These are phyloP conservation scores for Setaria italica DNA, from an alignment of 202 grass and related monocot genomes.

Conservation along the genomic window DNA sequence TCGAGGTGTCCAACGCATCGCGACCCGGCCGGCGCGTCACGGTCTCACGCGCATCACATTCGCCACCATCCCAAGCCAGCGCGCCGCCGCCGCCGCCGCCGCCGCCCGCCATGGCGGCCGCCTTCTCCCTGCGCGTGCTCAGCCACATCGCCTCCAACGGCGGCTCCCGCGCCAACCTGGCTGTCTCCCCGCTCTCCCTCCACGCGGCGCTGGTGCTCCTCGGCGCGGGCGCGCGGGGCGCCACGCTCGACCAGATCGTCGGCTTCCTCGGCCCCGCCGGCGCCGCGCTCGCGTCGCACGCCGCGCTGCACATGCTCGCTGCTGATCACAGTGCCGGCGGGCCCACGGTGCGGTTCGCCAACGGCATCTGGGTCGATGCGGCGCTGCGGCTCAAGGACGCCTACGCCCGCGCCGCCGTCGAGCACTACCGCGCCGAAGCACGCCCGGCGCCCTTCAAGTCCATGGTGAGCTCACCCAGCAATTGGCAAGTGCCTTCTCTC, in stretches of 20 bases:
- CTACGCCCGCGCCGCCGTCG: slow-evolving; percentile 45
- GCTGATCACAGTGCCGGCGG: slow-evolving; percentile 29
- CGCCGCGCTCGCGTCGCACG: slow-evolving; percentile 45
- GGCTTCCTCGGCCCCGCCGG: slow-evolving; percentile 50
- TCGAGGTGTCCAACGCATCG: slow-evolving; percentile 8
- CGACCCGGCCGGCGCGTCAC: neutral
- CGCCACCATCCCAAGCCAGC: neutral
- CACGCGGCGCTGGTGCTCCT: slow-evolving; percentile 53
- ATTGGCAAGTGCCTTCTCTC: neutral
- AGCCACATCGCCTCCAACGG: slow-evolving; percentile 23
- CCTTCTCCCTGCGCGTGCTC: slow-evolving; percentile 53
- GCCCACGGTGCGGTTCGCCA: slow-evolving; percentile 56
- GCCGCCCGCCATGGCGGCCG: slow-evolving; percentile 24
- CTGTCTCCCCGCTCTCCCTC: slow-evolving; percentile 55
- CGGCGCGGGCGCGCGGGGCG: slow-evolving; percentile 45
- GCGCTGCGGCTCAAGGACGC: slow-evolving; percentile 39
- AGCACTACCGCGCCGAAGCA: slow-evolving; percentile 44
- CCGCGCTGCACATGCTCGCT: slow-evolving; percentile 46
- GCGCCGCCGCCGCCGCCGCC: neutral
- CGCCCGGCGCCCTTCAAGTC: slow-evolving; percentile 45
- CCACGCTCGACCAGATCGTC: slow-evolving; percentile 54
- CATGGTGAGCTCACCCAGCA: slow-evolving; percentile 10
- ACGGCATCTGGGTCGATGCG: slow-evolving; percentile 61
- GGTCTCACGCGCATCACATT: too few species aligned
- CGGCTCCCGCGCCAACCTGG: slow-evolving; percentile 28